Base-by-base conservation (phyloP, 2,329 filamentous ascomycete genomes). In the Phaeomoniella chlamydospora region DNA sequence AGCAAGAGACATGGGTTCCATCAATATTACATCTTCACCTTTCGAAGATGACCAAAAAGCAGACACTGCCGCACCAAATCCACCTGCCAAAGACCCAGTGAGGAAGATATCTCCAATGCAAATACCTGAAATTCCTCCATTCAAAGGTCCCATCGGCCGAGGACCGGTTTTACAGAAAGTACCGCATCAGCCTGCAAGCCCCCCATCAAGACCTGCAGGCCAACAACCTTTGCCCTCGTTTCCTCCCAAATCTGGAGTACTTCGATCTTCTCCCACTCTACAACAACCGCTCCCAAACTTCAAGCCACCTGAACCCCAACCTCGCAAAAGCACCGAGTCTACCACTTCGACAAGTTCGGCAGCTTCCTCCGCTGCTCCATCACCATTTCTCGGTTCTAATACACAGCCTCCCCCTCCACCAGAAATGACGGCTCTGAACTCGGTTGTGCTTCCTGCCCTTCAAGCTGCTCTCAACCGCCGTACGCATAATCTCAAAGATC, bases 371-470 rank as follows among this genome's bases (percentile, higher is more conserved):
- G 44, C 35, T 32, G 45, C 29, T 22, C 44, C 37, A 41, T 47
- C 31, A 38, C 49, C 41, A 5, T 41, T 35, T 39, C 39, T 32
- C 36, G 41, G 37, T 49, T 61, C 4, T 62, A 65, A 76, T 75
- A 47, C 74, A 73, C 3, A 63, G 67, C n/a, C n/a, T n/a, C n/a
- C n/a, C n/a, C n/a, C n/a, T n/a, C n/a, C n/a, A n/a, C n/a, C n/a
- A n/a, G 81, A 92, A 39, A 70, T 93, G 15, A 90, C 92, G 36
- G 86, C 87, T 2, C 69, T 94, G 1, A 84, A 80, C 50, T 84
- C 88, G 46, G 88, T 98, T 35, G 84, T 98, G 26, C 77, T 96
- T 43, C 90, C 90, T 1, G 88, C 90, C 2, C 70, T 98, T 2
- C 86, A 94, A 57, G 82, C 90, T 45, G 86, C 90, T 5, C 73